phyloP scores from a whole-genome alignment of 2,329 filamentous ascomycete species.

The Albifimbria verrucaria region DNA sequence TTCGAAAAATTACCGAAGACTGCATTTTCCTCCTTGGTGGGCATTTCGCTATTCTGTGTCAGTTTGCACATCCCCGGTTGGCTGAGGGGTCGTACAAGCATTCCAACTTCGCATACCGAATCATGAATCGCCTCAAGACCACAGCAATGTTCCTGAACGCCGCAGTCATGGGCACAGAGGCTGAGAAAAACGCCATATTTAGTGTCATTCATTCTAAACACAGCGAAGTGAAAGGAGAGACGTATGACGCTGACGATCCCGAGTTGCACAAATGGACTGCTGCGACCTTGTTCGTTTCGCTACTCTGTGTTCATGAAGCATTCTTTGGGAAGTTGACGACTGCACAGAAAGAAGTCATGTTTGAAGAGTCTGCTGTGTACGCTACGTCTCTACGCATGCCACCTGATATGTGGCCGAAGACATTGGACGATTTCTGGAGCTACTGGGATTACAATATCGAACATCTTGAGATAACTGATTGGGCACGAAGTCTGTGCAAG shows the following conservation, averaged over 20 bases:
- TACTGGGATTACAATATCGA: conserved; percentile 34
- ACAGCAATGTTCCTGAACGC: conserved; percentile 37
- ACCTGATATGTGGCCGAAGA: conserved; percentile 31
- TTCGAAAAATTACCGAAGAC: conserved; percentile 11
- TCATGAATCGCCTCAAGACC: conserved; percentile 30
- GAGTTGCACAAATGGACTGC: conserved; percentile 37
- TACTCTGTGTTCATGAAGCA: conserved; percentile 30
- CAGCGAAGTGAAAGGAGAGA: conserved; percentile 24
- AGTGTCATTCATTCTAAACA: conserved; percentile 33
- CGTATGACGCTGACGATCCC: conserved; percentile 32
- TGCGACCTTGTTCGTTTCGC: conserved; percentile 33
- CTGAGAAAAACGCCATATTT: conserved; percentile 30
- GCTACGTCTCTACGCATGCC: conserved; percentile 27
- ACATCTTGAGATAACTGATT: conserved; percentile 27
- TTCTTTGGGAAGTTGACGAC: conserved; percentile 28
- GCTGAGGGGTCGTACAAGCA: conserved; percentile 32
- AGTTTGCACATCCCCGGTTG: conserved; percentile 36
- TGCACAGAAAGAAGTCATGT: conserved; percentile 20
- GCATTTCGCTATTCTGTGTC: conserved; percentile 31
- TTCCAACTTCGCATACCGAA: conserved; percentile 34
- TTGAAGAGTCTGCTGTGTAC: conserved; percentile 22
- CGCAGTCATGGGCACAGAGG: conserved; percentile 29
- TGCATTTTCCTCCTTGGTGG: conserved; percentile 18
- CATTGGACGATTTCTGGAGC: conserved; percentile 29
- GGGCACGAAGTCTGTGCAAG: conserved; percentile 20